Percentiles rank a stretch among this genome's conserved stretches.
Evolutionary conservation across 2,329 filamentous ascomycete species (phyloP).

Genomic region (Arachnomyces sp.): DNA sequence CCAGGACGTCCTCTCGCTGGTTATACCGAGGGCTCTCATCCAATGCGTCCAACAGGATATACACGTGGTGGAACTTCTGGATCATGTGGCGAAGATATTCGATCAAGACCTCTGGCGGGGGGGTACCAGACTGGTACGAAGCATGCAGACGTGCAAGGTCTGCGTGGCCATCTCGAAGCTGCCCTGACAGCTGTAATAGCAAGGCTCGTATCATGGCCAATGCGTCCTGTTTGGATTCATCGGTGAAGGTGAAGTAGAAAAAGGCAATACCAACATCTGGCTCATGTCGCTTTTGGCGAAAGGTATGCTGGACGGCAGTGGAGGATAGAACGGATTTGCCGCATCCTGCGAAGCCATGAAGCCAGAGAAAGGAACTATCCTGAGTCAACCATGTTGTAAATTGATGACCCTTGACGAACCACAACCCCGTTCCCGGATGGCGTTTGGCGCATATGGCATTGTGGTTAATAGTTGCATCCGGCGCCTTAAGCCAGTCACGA

Average conservation of each 20-base stretch:
- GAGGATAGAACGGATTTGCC: conserved; percentile 26
- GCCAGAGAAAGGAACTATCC: conserved; percentile 22
- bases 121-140: conserved; percentile 8
- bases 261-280: conserved; percentile 17
- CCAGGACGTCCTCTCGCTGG: conserved; percentile 9
- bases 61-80: conserved; percentile 9
- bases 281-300: conserved; percentile 9
- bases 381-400: conserved; percentile 19
- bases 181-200: conserved; percentile 20
- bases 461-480: conserved; percentile 29
- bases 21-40: conserved; percentile 14
- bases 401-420: conserved; percentile 16
- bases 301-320: conserved; percentile 19
- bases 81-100: conserved; percentile 11
- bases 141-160: conserved; percentile 12
- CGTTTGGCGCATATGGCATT: conserved; percentile 24
- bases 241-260: conserved; percentile 22
- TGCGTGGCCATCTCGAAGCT: conserved; percentile 10
- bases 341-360: conserved; percentile 24
- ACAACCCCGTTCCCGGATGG: conserved; percentile 27
- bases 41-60: conserved; percentile 17
- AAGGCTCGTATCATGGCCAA: conserved; percentile 19
- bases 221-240: conserved; percentile 18
- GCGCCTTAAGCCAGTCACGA: conserved; percentile 27
- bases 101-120: conserved; percentile 8